These are phyloP conservation scores for Leishmania turanica DNA, from an alignment of 208 protist genomes.

Conservation along the genomic window DNA sequence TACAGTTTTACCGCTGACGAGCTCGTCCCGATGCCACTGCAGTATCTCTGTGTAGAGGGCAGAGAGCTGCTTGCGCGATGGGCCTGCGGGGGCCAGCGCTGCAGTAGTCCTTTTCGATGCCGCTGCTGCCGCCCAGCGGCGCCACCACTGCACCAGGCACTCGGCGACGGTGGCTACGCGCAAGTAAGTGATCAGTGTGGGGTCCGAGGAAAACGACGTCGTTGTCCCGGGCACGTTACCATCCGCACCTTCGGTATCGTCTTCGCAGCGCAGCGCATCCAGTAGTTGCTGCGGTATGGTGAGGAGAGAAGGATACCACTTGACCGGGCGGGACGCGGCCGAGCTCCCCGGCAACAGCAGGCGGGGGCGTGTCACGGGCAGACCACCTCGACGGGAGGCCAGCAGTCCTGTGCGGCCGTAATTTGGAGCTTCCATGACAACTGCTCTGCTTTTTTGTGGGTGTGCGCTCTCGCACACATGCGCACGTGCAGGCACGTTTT, in stretches of 20 bases:
- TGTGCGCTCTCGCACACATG: not conserved
- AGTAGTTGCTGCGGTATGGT: slow-evolving; percentile 76
- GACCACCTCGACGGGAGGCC: slow-evolving; percentile 30
- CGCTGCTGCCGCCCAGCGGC: not conserved
- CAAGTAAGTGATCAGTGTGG: slow-evolving; percentile 49
- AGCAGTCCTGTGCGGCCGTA: slow-evolving; percentile 84
- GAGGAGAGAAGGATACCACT: slow-evolving; percentile 82
- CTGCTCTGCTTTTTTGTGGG: not conserved
- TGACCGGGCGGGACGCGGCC: slow-evolving; percentile 14
- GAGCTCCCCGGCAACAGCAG: slow-evolving; percentile 9
- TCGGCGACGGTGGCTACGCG: slow-evolving; percentile 50
- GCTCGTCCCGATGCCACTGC: slow-evolving; percentile 27
- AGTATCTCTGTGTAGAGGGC: slow-evolving; percentile 37
- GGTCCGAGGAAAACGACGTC: slow-evolving; percentile 27
- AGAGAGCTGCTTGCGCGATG: slow-evolving; percentile 14
- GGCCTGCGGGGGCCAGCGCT: too few species aligned
- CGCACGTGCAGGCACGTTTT: not conserved
- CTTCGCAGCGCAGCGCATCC: slow-evolving; percentile 39
- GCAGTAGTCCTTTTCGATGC: not conserved
- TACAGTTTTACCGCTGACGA: not conserved
- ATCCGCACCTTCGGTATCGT: slow-evolving; percentile 13
- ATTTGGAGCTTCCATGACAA: slow-evolving; percentile 57
- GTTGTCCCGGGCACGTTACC: not conserved
- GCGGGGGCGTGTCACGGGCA: slow-evolving; percentile 42
- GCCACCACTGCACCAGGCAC: slow-evolving; percentile 14